Evolutionary conservation across 1,284 basidiomycete species (phyloP), one percentile per base, ranked within the genome.

Genomic region (Pulchroboletus neoregius): DNA sequence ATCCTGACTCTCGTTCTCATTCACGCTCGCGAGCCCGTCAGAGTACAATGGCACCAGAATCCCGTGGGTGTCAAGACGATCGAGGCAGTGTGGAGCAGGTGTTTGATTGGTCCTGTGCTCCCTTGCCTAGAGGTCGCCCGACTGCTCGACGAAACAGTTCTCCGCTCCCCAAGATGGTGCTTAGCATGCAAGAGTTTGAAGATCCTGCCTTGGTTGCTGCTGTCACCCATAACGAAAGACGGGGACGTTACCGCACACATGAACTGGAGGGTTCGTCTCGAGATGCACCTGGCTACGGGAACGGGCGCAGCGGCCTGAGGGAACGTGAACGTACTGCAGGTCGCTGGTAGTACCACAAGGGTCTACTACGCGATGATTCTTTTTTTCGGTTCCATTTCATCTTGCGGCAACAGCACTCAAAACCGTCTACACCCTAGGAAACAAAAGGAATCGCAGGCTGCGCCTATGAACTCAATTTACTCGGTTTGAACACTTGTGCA

Each of bases 231-330:
- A 51, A 58, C 28, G 58, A 63, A 31, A 67, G 67, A 49, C 62
- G 79, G 46, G 80, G 79, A 9, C 70, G 79, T 6, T 63, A 71
- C 37, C 68, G 71, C 40, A 66, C 68, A 8, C 69, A 75, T 2
- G 76, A 79, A 53, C 61, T 81, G 34, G 70, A 73, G 28, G 74
- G 72, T 4, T 49, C 54, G 35, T 63, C 64, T 31, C 63, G 61
- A 32, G 66, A 69, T 41, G 77, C 73, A 11, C 78, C 75, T 23
- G 80, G 80, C 8, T 78, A 66, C 46, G 80, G 79, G 9, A 63
- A 68, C 28, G 80, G 80, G 42, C 73, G 80, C 43, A 82, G 78
- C 48, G 81, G 80, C 9, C 61, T 83, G 40, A 49, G 75, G 49
- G 71, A 75, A 51, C 71, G 80, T 31, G 76, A 75, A 56, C 70